Base-by-base conservation (phyloP, 768 basidiomycete species). In the Leccinum broughii region DNA sequence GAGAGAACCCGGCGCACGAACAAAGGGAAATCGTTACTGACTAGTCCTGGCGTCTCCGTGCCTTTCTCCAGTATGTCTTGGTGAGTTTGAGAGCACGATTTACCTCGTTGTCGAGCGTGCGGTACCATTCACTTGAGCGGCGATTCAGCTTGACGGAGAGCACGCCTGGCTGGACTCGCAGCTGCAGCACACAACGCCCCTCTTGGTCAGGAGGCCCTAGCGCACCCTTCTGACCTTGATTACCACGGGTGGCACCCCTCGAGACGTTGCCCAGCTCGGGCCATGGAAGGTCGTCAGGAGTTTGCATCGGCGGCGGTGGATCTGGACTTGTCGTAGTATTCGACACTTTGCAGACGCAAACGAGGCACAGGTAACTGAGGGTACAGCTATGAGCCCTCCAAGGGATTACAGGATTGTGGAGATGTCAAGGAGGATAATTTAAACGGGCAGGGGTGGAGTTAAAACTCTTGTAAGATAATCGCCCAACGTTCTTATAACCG, bases 221-320 rank as follows among this genome's bases (percentile, higher is more conserved):
- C 49, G 86, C 87, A 62, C 90, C 90, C 70, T 92, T 92, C 72
- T 91, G 89, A 53, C 90, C 90, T 80, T 92, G 90, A 75, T 92
- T 92, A 61, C 90, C 90, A 71, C 90, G 76, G 54, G 90, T 92
- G 26, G 90, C 90, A 52, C 90, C 90, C 59, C 90, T 83, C 57
- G 90, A 90, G 64, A 92, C 89, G 68, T 92, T 92, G 63, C 90
- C 90, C 62, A 90, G 80, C 75, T 92, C 90, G 64, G 90, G 90
- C 90, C 90, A 92, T 24, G 90, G 90, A 57, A 92, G 81, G 80
- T 92, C 90, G 78, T 92, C 90, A 11, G 70, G 46, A 64, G 82
- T 68, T 61, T 79, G 74, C 79, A 82, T 82, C 30, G 41, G 48
- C 56, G 49, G 60, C 50, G 52, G 51, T 37, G 35, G 20, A 58